phyloP scores from a whole-genome alignment of 1,139 yeast genomes.

The Pichia sp. region DNA sequence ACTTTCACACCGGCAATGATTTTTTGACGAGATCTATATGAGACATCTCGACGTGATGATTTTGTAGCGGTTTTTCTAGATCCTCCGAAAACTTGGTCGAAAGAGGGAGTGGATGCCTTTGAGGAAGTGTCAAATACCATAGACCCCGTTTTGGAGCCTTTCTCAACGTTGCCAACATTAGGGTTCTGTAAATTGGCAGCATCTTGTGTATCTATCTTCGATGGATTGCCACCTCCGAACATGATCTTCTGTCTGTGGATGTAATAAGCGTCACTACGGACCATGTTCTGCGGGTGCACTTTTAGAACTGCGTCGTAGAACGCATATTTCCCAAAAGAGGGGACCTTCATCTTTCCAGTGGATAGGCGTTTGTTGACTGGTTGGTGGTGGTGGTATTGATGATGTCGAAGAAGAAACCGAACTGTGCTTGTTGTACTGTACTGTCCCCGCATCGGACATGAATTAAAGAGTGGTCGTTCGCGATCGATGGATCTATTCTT shows the following conservation, averaged over 20 bases:
- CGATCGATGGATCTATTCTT: neutral
- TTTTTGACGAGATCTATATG: conserved; percentile 21
- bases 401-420: neutral
- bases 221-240: neutral
- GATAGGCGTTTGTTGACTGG: too few relatives aligned
- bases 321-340: conserved; percentile 11
- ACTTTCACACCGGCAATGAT: conserved; percentile 67
- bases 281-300: conserved; percentile 9
- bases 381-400: too few relatives aligned
- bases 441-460: neutral
- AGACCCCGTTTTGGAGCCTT: neutral
- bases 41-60: conserved; percentile 28
- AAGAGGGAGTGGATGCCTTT: conserved; percentile 13
- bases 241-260: conserved; percentile 7
- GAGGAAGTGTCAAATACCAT: conserved; percentile 20
- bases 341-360: too few relatives aligned
- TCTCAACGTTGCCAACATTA: neutral
- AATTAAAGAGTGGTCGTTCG: too few relatives aligned
- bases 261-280: conserved; percentile 12
- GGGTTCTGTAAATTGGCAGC: neutral
- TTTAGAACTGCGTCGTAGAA: conserved; percentile 9
- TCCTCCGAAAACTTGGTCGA: conserved; percentile 26
- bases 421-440: neutral
- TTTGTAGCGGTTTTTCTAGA: conserved; percentile 23
- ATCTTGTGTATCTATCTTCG: neutral